Evolutionary conservation across 306 rosid genomes (phyloP).

Genomic region (Vigna angularis): DNA sequence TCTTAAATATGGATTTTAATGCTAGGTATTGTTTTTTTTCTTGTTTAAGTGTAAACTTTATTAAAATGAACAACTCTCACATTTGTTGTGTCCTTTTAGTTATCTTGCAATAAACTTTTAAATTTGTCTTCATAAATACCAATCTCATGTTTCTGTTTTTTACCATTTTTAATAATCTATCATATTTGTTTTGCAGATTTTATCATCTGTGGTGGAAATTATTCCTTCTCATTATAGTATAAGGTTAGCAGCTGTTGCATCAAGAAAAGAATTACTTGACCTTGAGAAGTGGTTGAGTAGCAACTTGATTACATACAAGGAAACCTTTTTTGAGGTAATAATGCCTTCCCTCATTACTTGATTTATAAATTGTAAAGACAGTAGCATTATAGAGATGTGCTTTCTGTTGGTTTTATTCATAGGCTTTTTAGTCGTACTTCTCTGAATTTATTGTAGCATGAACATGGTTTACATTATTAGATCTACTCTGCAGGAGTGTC

Average conservation of each 20-base stretch:
- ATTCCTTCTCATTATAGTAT: conserved; percentile 76
- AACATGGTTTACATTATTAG: conserved; percentile 34
- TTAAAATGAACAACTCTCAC: conserved; percentile 14
- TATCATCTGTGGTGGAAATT: conserved; percentile 69
- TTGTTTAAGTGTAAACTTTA: conserved; percentile 4
- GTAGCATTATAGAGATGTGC: not conserved
- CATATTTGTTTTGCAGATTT: conserved; percentile 63
- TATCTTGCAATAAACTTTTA: conserved; percentile 5
- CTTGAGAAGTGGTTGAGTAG: conserved; percentile 89
- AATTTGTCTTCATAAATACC: conserved; percentile 9
- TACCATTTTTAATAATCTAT: conserved; percentile 36
- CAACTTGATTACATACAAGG: conserved; percentile 69
- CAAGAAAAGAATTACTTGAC: conserved; percentile 78
- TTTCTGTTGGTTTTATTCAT: conserved; percentile 4
- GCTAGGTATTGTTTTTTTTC: not conserved
- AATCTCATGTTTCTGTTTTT: conserved; percentile 26
- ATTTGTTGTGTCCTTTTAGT: conserved; percentile 5
- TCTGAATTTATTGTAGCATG: conserved; percentile 9
- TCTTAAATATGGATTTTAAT: not conserved
- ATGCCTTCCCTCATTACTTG: not conserved
- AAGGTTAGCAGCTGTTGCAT: conserved; percentile 90
- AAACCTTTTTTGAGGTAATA: conserved; percentile 84
- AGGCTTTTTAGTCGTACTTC: conserved; percentile 20
- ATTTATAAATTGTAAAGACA: conserved; percentile 22
- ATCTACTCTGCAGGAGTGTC: conserved; percentile 78